Percentiles rank a stretch among this genome's conserved stretches.
These are phyloP conservation scores for Elsinoe ampelina DNA, from an alignment of 2,329 filamentous ascomycete species.

Conservation along the genomic window DNA sequence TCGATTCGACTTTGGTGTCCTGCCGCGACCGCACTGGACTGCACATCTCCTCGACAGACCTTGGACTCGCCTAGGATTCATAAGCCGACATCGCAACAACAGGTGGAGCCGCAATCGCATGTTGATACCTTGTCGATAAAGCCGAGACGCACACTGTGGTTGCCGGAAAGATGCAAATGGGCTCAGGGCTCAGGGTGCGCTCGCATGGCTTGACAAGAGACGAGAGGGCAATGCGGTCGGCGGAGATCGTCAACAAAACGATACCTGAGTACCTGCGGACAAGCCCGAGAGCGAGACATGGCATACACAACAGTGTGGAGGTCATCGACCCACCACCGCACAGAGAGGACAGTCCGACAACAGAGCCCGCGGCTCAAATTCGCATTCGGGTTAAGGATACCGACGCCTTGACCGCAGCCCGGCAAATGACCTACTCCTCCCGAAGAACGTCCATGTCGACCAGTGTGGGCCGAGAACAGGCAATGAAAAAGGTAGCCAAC, in stretches of 20 bases:
- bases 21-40: not conserved
- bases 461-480: conserved; percentile 1
- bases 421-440: conserved; percentile 25
- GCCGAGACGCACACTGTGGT: not conserved
- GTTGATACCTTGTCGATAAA: not conserved
- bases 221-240: conserved; percentile 44
- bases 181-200: not conserved
- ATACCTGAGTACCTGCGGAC: conserved; percentile 48
- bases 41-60: no score
- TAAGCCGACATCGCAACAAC: not conserved
- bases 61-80: not conserved
- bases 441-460: conserved; percentile 14
- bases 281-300: conserved; percentile 47
- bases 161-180: not conserved
- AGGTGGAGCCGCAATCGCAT: conserved; percentile 1
- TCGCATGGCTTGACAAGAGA: conserved; percentile 11
- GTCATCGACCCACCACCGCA: conserved; percentile 31
- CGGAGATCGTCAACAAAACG: conserved; percentile 49
- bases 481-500: conserved; percentile 21
- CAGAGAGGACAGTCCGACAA: conserved; percentile 16
- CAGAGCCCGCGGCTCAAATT: conserved; percentile 19
- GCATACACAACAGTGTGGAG: conserved; percentile 45
- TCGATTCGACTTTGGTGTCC: not conserved
- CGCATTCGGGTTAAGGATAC: conserved; percentile 39
- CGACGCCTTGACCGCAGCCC: conserved; percentile 48